Evolutionary conservation across 306 rosid genomes (phyloP), one percentile per base, ranked within the genome.

Genomic region (Phaseolus lunatus): DNA sequence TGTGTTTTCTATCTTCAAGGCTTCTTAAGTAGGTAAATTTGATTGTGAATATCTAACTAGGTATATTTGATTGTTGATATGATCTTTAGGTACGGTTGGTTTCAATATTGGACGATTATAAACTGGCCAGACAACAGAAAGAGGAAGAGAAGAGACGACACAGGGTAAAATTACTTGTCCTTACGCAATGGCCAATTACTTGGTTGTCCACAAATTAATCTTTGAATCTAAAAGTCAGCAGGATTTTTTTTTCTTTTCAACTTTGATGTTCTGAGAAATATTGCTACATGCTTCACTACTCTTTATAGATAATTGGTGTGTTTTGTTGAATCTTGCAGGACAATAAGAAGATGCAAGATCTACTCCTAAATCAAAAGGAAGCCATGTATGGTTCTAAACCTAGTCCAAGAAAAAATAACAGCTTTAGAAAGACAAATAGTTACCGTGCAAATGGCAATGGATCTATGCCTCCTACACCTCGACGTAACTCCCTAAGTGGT

Each of bases 281-380:
- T 52, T 58, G 19, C 56, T 68, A 3, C 19, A 66, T 26, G 22
- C 53, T 79, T 73, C 45, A 58, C 47, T 76, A 14, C 27, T 35
- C 12, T 69, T 45, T 20, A 33, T 45, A 7, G 31, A 57, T 52
- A 22, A 64, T 64, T 24, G 20, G 56, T 6, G 15, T 35, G 66
- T 19, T 75, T 65, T 58, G 27, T 77, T 75, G 23, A 50, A 66
- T 79, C 77, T 78, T 43, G 33, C 78, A 95, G 98, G 96, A 95
- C 89, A 97, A 90, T 76, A 95, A 92, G 93, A 95, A 95, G 90
- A 77, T 94, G 82, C 98, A 94, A 83, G 97, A 92, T 80, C 85
- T 94, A 57, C 97, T 92, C 43, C 87, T 87, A n/a, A 94, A 93
- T 24, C 92, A 92, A 77, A 95, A 95, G 86, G 99, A 95, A 87